phyloP scores from a whole-genome alignment of 805 yeast species.

The Nadsonia fulvescens region DNA sequence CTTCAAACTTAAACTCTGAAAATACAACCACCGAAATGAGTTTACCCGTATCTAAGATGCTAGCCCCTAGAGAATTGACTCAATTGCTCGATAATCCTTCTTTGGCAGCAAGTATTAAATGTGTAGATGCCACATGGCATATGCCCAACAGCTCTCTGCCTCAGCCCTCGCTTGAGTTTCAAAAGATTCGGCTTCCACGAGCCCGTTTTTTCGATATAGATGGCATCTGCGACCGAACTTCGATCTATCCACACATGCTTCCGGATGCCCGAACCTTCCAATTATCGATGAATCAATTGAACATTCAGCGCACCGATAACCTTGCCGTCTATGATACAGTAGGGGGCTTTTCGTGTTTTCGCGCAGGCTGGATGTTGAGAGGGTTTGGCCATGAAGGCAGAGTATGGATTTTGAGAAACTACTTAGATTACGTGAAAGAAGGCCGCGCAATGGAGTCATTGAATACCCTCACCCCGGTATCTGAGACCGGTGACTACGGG shows the following conservation, averaged over 20 bases:
- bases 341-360: slow-evolving; percentile 75
- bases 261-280: slow-evolving; percentile 46
- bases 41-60: too few relatives aligned
- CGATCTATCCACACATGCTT: slow-evolving; percentile 85
- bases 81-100: too few relatives aligned
- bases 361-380: slow-evolving; percentile 82
- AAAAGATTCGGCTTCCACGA: slow-evolving; percentile 38
- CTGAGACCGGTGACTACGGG: slow-evolving; percentile 10
- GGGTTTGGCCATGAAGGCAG: slow-evolving; percentile 62
- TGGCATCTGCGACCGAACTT: slow-evolving; percentile 39
- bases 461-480: slow-evolving; percentile 8
- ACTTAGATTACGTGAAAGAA: slow-evolving; percentile 27
- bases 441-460: slow-evolving; percentile 29
- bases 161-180: slow-evolving; percentile 29
- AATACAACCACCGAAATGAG: too few relatives aligned
- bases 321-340: slow-evolving; percentile 70
- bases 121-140: slow-evolving; percentile 90
- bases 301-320: slow-evolving; percentile 26
- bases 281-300: slow-evolving; percentile 19
- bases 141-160: slow-evolving; percentile 57
- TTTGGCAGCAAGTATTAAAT: too few relatives aligned
- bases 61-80: too few relatives aligned
- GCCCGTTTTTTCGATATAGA: slow-evolving; percentile 72
- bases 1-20: too few relatives aligned
- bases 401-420: slow-evolving; percentile 58